Evolutionary conservation across 108 stramenopile genomes (phyloP).

Genomic region (Craspedostauros australis): DNA sequence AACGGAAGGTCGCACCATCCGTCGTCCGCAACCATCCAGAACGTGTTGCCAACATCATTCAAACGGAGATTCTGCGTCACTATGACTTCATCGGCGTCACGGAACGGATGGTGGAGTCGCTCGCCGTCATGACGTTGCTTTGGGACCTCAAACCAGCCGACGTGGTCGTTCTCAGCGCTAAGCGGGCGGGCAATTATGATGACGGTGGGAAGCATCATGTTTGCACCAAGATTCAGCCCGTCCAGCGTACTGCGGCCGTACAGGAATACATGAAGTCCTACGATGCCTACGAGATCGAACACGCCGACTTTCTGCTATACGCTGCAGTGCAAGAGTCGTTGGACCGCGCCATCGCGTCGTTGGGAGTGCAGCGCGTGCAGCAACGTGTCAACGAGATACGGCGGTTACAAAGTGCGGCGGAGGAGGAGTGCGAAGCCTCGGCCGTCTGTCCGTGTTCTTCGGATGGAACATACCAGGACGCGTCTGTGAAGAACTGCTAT

Average conservation of each 20-base stretch:
- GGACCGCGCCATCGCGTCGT: constrained; percentile 35
- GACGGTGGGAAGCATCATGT: constrained; percentile 7
- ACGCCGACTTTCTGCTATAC: constrained; percentile 15
- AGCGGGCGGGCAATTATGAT: constrained; percentile 16
- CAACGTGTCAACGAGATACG: not conserved
- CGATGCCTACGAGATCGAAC: constrained; percentile 2
- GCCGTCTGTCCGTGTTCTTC: constrained; percentile 8
- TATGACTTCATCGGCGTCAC: constrained; percentile 49
- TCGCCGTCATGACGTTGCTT: constrained; percentile 30
- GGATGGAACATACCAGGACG: not conserved
- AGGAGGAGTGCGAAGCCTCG: not conserved
- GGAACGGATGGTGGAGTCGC: constrained; percentile 43
- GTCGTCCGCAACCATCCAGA: no score
- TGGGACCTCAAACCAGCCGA: constrained; percentile 16
- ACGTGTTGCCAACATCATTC: not conserved
- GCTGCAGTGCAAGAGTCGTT: constrained; percentile 27
- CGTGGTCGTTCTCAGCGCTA: constrained; percentile 23
- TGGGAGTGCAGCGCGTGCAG: constrained; percentile 2
- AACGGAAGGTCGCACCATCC: no score
- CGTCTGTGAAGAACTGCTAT: constrained; percentile 9
- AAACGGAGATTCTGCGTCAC: constrained; percentile 18
- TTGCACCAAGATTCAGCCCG: constrained; percentile 5
- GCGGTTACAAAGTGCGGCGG: not conserved
- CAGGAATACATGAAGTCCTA: not conserved
- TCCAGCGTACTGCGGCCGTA: not conserved